Evolutionary conservation across 768 basidiomycete genomes (phyloP).

Genomic region (Amanita subjunquillea): DNA sequence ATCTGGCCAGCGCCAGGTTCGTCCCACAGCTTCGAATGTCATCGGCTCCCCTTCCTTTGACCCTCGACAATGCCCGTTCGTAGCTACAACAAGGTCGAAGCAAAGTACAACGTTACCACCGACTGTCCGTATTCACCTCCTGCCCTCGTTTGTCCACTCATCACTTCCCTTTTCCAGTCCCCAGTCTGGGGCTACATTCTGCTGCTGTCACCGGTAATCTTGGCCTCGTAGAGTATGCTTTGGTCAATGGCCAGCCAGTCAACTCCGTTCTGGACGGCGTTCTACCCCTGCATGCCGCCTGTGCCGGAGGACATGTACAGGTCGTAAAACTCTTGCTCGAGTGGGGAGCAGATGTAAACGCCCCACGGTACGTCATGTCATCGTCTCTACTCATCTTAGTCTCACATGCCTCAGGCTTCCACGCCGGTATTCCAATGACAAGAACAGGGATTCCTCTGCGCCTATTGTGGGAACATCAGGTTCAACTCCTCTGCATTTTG

Average conservation of each 20-base stretch:
- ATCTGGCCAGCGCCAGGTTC: constrained; percentile 2
- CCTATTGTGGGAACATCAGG: constrained; percentile 80
- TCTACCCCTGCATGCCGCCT: constrained; percentile 93
- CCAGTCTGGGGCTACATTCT: constrained; percentile 66
- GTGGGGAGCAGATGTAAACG: constrained; percentile 96
- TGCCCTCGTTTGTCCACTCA: constrained; percentile 2
- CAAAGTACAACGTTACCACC: constrained; percentile 48
- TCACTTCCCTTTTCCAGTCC: constrained; percentile 32
- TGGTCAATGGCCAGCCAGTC: constrained; percentile 90
- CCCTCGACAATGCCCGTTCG: constrained; percentile 36
- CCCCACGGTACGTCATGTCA: constrained; percentile 55
- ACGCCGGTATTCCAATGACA: constrained; percentile 64
- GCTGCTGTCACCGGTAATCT: constrained; percentile 81
- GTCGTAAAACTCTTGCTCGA: constrained; percentile 88
- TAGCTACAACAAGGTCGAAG: constrained; percentile 36
- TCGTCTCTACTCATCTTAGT: constrained; percentile 7
- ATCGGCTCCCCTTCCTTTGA: constrained; percentile 9
- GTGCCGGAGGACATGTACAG: constrained; percentile 79
- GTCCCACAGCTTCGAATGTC: constrained; percentile 5
- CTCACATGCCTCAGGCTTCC: constrained; percentile 39
- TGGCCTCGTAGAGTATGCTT: constrained; percentile 86
- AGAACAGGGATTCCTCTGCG: constrained; percentile 50
- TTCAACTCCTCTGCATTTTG: constrained; percentile 93
- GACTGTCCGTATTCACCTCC: constrained; percentile 30
- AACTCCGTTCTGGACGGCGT: constrained; percentile 95